Percentiles rank a stretch among this genome's conserved stretches.
These are phyloP conservation scores for Murraya koenigii DNA, from an alignment of 345 rosid species.

Conservation along the genomic window DNA sequence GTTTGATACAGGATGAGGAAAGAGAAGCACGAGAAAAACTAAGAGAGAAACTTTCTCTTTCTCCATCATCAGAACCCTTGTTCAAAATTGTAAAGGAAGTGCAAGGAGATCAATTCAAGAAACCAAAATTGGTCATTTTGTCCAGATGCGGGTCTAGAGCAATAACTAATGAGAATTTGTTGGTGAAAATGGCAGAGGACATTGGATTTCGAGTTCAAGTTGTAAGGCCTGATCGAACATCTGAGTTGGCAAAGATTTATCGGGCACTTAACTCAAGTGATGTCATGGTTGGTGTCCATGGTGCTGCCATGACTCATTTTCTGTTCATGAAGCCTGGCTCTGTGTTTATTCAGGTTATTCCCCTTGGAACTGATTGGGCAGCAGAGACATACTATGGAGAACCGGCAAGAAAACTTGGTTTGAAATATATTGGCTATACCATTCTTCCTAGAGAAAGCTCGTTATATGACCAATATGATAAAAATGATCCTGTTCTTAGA, in stretches of 20 bases:
- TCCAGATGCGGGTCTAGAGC: conserved; percentile 69
- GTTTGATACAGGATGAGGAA: conserved; percentile 49
- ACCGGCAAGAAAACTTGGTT: conserved; percentile 72
- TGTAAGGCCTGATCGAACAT: conserved; percentile 46
- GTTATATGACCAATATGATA: conserved; percentile 49
- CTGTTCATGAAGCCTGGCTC: conserved; percentile 70
- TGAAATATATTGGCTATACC: conserved; percentile 62
- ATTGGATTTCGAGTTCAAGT: conserved; percentile 62
- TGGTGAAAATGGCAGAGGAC: conserved; percentile 57
- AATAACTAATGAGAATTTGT: conserved; percentile 51
- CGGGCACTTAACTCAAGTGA: conserved; percentile 57
- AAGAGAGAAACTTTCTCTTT: conserved; percentile 22
- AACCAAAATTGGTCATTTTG: conserved; percentile 62
- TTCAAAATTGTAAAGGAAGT: neutral
- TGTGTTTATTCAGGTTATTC: conserved; percentile 73
- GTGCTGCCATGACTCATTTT: conserved; percentile 93
- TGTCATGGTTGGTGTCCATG: conserved; percentile 83
- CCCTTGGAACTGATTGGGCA: conserved; percentile 86
- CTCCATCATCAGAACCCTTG: conserved; percentile 20
- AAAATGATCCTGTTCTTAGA: conserved; percentile 56
- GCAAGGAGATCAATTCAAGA: conserved; percentile 21
- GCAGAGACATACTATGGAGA: conserved; percentile 81
- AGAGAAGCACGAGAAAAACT: conserved; percentile 32
- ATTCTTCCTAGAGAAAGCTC: conserved; percentile 69
- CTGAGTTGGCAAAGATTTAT: conserved; percentile 72